Evolutionary conservation across 2,329 filamentous ascomycete species (phyloP).

Genomic region (Aspergillus pseudotamarii): DNA sequence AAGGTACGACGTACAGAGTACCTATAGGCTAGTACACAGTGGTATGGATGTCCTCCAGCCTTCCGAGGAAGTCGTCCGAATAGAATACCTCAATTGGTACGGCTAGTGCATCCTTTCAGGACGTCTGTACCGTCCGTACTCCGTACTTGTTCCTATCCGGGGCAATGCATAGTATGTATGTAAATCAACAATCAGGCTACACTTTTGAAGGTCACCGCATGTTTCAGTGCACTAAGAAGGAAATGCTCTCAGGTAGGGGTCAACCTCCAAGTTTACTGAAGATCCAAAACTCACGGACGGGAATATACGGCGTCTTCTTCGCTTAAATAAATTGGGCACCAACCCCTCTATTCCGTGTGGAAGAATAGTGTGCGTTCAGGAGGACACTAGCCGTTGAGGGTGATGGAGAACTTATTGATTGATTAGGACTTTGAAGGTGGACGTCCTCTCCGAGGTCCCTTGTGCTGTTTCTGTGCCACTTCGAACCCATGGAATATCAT

Average conservation of each 20-base stretch:
- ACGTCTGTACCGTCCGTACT: neutral
- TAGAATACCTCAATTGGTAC: neutral
- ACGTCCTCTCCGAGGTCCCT: neutral
- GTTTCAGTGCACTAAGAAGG: neutral
- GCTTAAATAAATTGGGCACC: conserved; percentile 25
- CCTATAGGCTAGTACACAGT: neutral
- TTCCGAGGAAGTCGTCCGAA: neutral
- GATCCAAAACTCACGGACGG: conserved; percentile 9
- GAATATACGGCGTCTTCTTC: conserved; percentile 24
- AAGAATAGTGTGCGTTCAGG: neutral
- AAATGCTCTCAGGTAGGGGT: neutral
- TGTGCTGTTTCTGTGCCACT: neutral
- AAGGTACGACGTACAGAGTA: neutral
- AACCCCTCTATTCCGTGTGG: conserved; percentile 22
- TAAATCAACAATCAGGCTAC: neutral
- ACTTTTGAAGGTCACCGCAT: neutral
- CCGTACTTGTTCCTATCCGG: neutral
- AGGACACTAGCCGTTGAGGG: neutral
- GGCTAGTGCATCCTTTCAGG: neutral
- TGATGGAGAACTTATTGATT: neutral
- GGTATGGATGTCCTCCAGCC: neutral
- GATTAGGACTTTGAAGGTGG: neutral
- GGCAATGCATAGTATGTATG: neutral
- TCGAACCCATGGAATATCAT: neutral
- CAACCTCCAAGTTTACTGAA: neutral